A percentile compares a stretch with the other conserved stretches of the same genome.
Conservation (phyloP, 2,329 filamentous ascomycete genomes). For the Seiridium unicorne region DNA sequence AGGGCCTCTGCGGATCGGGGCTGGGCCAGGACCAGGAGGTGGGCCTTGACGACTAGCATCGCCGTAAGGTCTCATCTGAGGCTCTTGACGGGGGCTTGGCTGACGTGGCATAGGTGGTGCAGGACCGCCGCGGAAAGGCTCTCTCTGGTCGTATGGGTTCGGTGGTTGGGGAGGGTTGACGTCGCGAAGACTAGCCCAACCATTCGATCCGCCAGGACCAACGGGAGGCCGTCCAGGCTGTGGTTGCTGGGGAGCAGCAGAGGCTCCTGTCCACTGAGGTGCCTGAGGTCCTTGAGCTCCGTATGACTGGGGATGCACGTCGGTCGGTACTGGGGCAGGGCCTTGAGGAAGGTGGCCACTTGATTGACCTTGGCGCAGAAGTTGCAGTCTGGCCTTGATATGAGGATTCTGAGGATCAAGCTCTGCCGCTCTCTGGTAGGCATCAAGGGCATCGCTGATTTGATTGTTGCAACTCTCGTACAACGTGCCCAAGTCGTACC, state of each 20-base stretch:
- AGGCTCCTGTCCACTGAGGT: conserved; percentile 80
- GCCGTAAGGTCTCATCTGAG: conserved; percentile 67
- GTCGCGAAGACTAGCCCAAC: conserved; percentile 65
- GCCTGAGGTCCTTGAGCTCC: conserved; percentile 81
- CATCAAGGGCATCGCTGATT: conserved; percentile 91
- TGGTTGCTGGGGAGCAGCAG: conserved; percentile 55
- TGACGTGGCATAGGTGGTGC: conserved; percentile 68
- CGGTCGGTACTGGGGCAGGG: conserved; percentile 81
- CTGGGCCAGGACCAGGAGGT: conserved; percentile 30
- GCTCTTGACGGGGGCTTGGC: conserved; percentile 74
- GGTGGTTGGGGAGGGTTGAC: conserved; percentile 76
- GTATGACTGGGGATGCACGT: conserved; percentile 94
- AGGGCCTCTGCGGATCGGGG: conserved; percentile 48
- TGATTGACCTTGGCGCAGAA: conserved; percentile 78
- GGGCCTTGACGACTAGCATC: conserved; percentile 60
- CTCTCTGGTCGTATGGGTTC: conserved; percentile 80
- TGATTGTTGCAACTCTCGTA: conserved; percentile 99
- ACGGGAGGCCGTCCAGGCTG: conserved; percentile 50
- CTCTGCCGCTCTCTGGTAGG: conserved; percentile 91
- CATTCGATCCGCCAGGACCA: conserved; percentile 55
- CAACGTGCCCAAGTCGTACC: conserved; percentile 97
- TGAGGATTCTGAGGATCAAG: conserved; percentile 91
- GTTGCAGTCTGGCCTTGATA: conserved; percentile 90
- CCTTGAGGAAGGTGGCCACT: conserved; percentile 69
- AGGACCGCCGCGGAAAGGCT: conserved; percentile 63